Evolutionary conservation across 805 yeast species (phyloP).

Genomic region (Lachancea mirantina): DNA sequence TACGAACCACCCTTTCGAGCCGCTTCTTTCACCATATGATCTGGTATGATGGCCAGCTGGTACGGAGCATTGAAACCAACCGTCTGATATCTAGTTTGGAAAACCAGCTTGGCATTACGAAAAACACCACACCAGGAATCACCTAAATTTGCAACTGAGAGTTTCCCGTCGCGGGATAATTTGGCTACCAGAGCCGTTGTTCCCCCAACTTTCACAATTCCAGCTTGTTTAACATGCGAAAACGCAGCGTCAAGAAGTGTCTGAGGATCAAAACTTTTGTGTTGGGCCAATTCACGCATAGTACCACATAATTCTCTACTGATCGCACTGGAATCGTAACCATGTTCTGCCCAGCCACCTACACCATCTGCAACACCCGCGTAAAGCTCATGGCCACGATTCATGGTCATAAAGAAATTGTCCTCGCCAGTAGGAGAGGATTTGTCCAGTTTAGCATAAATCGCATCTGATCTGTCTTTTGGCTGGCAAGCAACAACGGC

Average conservation of each 20-base stretch:
- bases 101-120: slow-evolving; percentile 52
- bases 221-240: slow-evolving; percentile 41
- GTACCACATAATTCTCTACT: slow-evolving; percentile 68
- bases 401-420: slow-evolving; percentile 46
- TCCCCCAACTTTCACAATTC: slow-evolving; percentile 78
- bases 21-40: slow-evolving; percentile 46
- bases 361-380: slow-evolving; percentile 95
- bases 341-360: slow-evolving; percentile 94
- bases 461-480: slow-evolving; percentile 53
- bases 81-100: slow-evolving; percentile 69
- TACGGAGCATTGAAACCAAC: slow-evolving; percentile 89
- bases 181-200: slow-evolving; percentile 88
- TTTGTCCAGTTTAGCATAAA: slow-evolving; percentile 30
- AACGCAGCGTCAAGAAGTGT: slow-evolving; percentile 52
- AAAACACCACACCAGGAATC: slow-evolving; percentile 93
- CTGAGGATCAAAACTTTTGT: slow-evolving; percentile 32
- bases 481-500: slow-evolving; percentile 70
- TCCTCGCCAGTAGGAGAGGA: slow-evolving; percentile 75
- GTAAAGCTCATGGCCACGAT: slow-evolving; percentile 33
- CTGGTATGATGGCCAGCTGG: slow-evolving; percentile 81
- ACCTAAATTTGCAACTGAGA: slow-evolving; percentile 76
- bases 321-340: slow-evolving; percentile 83
- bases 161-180: slow-evolving; percentile 42
- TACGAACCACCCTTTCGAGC: slow-evolving; percentile 50
- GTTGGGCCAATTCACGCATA: slow-evolving; percentile 34